Conservation (phyloP, 1,284 basidiomycete genomes). For the Dichomitus squalens region DNA sequence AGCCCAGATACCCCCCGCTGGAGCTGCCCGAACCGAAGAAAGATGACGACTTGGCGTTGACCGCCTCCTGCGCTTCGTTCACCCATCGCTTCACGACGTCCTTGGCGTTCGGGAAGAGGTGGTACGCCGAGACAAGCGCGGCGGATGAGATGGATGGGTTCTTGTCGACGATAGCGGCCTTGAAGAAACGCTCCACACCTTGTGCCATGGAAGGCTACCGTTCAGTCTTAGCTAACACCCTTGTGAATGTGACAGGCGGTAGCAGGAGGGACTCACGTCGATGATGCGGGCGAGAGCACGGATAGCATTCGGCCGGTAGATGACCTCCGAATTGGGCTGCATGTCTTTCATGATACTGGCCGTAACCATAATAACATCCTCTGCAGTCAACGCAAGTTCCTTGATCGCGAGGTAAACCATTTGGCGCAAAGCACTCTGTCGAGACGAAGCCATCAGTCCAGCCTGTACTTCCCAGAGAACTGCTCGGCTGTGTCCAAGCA, state of each 20-base stretch:
- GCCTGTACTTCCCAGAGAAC: background rate
- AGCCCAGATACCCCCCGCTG: constrained; percentile 69
- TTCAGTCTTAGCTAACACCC: background rate
- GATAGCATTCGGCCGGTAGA: constrained; percentile 98
- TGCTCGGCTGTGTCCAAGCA: background rate
- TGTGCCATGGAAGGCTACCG: constrained; percentile 93
- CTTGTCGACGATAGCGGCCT: constrained; percentile 97
- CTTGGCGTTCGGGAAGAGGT: constrained; percentile 91
- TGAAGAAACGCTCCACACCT: constrained; percentile 99
- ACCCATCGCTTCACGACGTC: constrained; percentile 98
- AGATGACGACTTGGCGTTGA: constrained; percentile 83
- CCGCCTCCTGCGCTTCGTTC: constrained; percentile 97
- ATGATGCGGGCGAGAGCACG: constrained; percentile 96
- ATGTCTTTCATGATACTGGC: constrained; percentile 99
- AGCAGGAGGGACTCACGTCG: constrained; percentile 59
- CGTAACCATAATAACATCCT: constrained; percentile 99
- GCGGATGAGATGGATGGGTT: constrained; percentile 96
- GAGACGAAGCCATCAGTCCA: background rate
- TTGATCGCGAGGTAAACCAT: constrained; percentile 99
- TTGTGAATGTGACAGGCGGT: background rate
- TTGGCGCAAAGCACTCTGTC: constrained; percentile 90
- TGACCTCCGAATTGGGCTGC: constrained; percentile 98
- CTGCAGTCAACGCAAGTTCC: constrained; percentile 93
- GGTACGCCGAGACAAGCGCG: constrained; percentile 96
- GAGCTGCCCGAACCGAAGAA: constrained; percentile 58